Base-by-base conservation (phyloP, 306 rosid genomes). In the Calophaca sinica region DNA sequence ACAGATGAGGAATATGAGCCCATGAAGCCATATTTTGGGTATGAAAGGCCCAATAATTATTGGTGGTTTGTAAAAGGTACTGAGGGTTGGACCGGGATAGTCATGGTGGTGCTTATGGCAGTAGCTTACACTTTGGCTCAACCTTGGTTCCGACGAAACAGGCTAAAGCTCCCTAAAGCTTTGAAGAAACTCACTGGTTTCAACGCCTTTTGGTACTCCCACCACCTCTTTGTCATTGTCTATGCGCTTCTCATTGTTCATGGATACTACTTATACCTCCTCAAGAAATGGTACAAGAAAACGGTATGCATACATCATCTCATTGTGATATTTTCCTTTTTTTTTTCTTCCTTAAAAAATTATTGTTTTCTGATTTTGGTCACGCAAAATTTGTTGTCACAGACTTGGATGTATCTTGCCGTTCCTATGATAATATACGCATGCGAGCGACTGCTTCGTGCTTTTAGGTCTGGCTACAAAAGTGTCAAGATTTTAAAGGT, bases 41-140 rank as follows among this genome's bases (percentile, higher is more conserved):
- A 84, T 0, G 49, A 79, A 0, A 80, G 90, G 54, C 98, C 97
- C 5, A 62, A 86, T 2, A 64, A 84, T 28, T 94, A 94, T 13
- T 91, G 98, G 98, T 94, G 98, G 98, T 94, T 94, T 13, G 93
- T 91, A 45, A 91, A 89, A 70, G 97, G 97, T 6, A 91, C 82
- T 0, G 97, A 91, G 80, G 98, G 97, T 12, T 91, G 96, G 97
- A 94, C 97, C 0, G 97, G 98, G 5, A 77, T 94, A 72, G 62
- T 83, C 32, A 94, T 94, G 52, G 83, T 94, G 82, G 93, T 87
- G 61, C 87, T 91, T 4, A 94, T 94, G 98, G 82, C 90, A 10
- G 87, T 94, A 75, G 89, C 98, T 57, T 94, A 31, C 79, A 83
- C 80, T 50, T 78, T 94, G 79, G 98, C 98, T 9, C 92, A 86